Conservation (phyloP, 2,329 filamentous ascomycete species). For the Xylaria sp. region DNA sequence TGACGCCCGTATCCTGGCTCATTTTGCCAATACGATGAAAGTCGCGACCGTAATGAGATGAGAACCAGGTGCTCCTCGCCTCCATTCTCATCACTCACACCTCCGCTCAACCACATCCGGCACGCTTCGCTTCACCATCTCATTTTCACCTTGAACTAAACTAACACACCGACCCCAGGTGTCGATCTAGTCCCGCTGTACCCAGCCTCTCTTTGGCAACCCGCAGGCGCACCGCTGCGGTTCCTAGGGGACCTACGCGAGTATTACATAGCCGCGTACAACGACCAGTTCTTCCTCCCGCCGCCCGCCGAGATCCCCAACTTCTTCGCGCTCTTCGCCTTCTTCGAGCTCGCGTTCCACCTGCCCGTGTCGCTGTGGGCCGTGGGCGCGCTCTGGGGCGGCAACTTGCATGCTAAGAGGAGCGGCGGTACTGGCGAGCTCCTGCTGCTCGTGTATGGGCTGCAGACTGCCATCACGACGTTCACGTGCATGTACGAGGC, state of each 20-base stretch:
- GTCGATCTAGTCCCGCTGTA: constrained; percentile 61
- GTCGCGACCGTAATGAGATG: neutral
- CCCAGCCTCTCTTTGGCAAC: constrained; percentile 51
- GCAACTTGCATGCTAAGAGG: constrained; percentile 22
- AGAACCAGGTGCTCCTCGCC: neutral
- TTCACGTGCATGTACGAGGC: constrained; percentile 58
- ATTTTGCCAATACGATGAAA: neutral
- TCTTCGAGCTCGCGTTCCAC: neutral
- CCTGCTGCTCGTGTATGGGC: constrained; percentile 56
- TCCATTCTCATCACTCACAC: neutral
- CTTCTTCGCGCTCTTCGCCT: constrained; percentile 1
- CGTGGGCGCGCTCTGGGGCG: constrained; percentile 46
- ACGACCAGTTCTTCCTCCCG: constrained; percentile 58
- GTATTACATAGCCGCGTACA: constrained; percentile 54
- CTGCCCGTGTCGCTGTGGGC: constrained; percentile 35
- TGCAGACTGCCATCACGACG: constrained; percentile 59
- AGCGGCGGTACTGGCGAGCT: constrained; percentile 56
- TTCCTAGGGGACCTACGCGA: constrained; percentile 52
- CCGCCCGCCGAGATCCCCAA: constrained; percentile 40
- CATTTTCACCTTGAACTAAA: too few relatives aligned
- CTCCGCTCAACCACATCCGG: neutral
- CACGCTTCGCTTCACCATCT: too few relatives aligned
- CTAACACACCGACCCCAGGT: constrained; percentile 44
- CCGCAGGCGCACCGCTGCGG: constrained; percentile 52
- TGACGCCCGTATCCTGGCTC: neutral